Conservation (phyloP, 2,329 filamentous ascomycete genomes). For the Onygenales sp. region DNA sequence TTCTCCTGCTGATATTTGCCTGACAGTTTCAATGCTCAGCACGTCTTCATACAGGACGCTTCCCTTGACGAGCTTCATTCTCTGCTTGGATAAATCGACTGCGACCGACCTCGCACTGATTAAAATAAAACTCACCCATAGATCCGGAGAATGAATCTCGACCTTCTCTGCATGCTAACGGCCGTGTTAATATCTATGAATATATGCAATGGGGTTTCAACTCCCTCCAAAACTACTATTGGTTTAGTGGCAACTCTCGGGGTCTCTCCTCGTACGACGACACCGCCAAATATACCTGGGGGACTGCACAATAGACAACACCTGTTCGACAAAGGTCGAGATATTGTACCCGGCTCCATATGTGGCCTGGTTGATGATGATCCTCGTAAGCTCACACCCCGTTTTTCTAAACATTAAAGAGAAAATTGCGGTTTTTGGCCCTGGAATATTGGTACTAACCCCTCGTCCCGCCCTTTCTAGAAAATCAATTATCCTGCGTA, state of each 20-base stretch:
- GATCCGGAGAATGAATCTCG: too few relatives aligned
- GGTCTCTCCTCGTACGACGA: background rate
- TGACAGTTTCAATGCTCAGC: too few relatives aligned
- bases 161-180: too few relatives aligned
- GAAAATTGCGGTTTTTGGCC: too few relatives aligned
- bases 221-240: background rate
- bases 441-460: background rate
- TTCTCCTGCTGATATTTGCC: too few relatives aligned
- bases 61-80: too few relatives aligned
- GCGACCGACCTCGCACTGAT: too few relatives aligned
- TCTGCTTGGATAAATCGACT: too few relatives aligned
- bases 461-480: background rate
- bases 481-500: background rate
- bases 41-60: too few relatives aligned
- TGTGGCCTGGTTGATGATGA: background rate
- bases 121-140: too few relatives aligned
- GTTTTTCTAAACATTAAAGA: too few relatives aligned
- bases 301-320: background rate
- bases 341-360: background rate
- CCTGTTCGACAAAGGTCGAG: background rate
- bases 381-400: background rate
- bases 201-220: background rate
- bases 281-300: background rate
- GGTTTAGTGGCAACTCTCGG: background rate
- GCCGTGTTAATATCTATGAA: too few relatives aligned